Conservation (phyloP, 225 moss, liverwort and hornwort genomes). For the Asterella californica region DNA sequence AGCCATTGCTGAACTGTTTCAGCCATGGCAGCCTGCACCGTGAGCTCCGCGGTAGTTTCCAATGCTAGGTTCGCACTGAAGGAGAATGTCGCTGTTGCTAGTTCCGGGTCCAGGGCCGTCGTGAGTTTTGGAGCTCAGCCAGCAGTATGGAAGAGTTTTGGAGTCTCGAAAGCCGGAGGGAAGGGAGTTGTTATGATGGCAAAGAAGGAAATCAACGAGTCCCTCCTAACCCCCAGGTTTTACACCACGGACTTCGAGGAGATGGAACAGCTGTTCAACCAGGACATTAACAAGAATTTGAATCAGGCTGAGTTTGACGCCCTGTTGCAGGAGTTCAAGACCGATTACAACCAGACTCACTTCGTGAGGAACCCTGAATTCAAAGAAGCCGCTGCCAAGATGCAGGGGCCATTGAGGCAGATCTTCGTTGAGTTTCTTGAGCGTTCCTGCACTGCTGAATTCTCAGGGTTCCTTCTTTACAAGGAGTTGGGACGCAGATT, state of each 20-base stretch:
- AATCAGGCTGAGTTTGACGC: constrained; percentile 94
- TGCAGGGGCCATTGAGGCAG: constrained; percentile 87
- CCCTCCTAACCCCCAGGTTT: constrained; percentile 84
- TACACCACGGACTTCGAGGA: constrained; percentile 99
- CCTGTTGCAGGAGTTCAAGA: constrained; percentile 74
- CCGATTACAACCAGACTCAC: constrained; percentile 98
- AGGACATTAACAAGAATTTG: constrained; percentile 86
- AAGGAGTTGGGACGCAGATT: constrained; percentile 94
- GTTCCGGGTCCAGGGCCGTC: constrained; percentile 23
- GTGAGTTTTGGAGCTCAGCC: constrained; percentile 20
- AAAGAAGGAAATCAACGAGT: constrained; percentile 81
- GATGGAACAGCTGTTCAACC: constrained; percentile 96
- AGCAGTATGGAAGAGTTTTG: constrained; percentile 31
- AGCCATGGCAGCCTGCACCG: constrained; percentile 60
- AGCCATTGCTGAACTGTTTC: too few relatives aligned
- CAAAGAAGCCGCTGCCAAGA: constrained; percentile 74
- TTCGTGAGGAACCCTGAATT: constrained; percentile 89
- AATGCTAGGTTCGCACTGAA: constrained; percentile 36
- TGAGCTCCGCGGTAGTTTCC: constrained; percentile 38
- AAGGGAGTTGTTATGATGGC: constrained; percentile 52
- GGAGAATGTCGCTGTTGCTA: constrained; percentile 24
- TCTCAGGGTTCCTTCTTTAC: constrained; percentile 91
- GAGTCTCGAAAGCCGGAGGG: constrained; percentile 34
- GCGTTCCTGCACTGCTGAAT: constrained; percentile 98
- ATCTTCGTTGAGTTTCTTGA: constrained; percentile 98